phyloP scores from a whole-genome alignment of 2,329 filamentous ascomycete genomes.

The Thyridium curvatum region DNA sequence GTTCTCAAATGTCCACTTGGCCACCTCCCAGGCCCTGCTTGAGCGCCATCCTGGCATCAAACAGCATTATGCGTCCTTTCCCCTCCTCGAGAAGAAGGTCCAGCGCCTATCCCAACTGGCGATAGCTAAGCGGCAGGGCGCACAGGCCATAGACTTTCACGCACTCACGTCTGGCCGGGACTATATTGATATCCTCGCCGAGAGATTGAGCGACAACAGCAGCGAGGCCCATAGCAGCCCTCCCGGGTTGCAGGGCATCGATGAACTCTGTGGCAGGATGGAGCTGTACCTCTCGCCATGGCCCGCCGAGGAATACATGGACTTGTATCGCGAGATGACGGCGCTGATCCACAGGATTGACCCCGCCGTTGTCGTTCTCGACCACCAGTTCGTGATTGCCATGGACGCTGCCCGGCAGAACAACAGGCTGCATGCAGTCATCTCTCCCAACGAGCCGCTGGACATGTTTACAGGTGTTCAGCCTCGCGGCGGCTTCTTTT shows the following conservation, averaged over 20 bases:
- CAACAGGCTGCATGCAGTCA: slow-evolving; percentile 6
- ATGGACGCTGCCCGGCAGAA: slow-evolving; percentile 8
- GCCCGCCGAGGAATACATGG: slow-evolving; percentile 2
- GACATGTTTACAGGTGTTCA: slow-evolving; percentile 7
- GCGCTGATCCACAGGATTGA: slow-evolving; percentile 9
- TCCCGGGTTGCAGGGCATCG: slow-evolving; percentile 23
- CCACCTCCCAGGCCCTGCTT: slow-evolving; percentile 19
- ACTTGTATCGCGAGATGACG: background rate
- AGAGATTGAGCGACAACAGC: slow-evolving; percentile 9
- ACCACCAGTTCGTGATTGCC: slow-evolving; percentile 8
- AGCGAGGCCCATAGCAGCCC: no score
- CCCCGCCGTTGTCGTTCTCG: slow-evolving; percentile 13
- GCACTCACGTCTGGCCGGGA: background rate
- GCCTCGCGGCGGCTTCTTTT: slow-evolving; percentile 8
- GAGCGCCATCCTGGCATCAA: slow-evolving; percentile 19
- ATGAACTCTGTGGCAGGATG: slow-evolving; percentile 15
- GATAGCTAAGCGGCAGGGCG: background rate
- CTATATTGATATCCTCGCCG: background rate
- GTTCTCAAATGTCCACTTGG: slow-evolving; percentile 25
- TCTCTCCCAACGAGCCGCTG: slow-evolving; percentile 8
- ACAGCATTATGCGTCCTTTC: slow-evolving; percentile 15
- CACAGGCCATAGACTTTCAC: slow-evolving; percentile 1
- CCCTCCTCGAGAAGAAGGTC: background rate
- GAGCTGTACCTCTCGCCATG: slow-evolving; percentile 1
- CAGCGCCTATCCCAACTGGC: background rate